Evolutionary conservation across 495 filamentous ascomycete species (phyloP), one percentile per base, ranked within the genome.

Genomic region (Cercophora sp.): DNA sequence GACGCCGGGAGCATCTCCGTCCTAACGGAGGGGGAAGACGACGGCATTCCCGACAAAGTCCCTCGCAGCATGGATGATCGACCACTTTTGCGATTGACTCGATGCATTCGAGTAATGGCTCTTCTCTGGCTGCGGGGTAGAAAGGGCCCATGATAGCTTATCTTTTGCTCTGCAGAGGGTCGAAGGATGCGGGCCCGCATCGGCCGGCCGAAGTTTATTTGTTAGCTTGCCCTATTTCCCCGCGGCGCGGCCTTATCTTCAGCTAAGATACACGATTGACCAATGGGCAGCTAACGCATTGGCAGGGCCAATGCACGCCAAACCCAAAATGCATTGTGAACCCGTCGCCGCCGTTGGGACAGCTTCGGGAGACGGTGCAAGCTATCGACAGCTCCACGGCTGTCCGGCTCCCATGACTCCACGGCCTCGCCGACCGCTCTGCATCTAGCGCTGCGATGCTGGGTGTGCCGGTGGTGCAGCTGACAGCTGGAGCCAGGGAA

Each of bases 31-130:
- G n/a, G n/a, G n/a, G n/a, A n/a, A n/a, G n/a, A n/a, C n/a, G n/a
- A n/a, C n/a, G n/a, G n/a, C n/a, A n/a, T n/a, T n/a, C n/a, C n/a
- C n/a, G n/a, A n/a, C n/a, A n/a, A n/a, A n/a, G n/a, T n/a, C n/a
- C n/a, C n/a, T n/a, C n/a, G n/a, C n/a, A n/a, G n/a, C n/a, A n/a
- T n/a, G n/a, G n/a, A n/a, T n/a, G n/a, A n/a, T n/a, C 40, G 15
- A n/a, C n/a, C 8, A 5, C 13, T 25, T 8, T 10, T 23, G 9
- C 16, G 40, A 15, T 19, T 59, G 57, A 59, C 57, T 59, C 57
- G 57, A 59, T 59, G 57, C 31, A 36, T 56, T 59, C 35, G 54
- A 59, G 57, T 59, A 59, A 59, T 52, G 35, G 19, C 25, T 55
- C 51, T 56, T 37, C 9, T 48, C 20, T 25, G 22, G 35, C 26